phyloP scores from a whole-genome alignment of 345 rosid species.

The Eutrema heterophyllum region DNA sequence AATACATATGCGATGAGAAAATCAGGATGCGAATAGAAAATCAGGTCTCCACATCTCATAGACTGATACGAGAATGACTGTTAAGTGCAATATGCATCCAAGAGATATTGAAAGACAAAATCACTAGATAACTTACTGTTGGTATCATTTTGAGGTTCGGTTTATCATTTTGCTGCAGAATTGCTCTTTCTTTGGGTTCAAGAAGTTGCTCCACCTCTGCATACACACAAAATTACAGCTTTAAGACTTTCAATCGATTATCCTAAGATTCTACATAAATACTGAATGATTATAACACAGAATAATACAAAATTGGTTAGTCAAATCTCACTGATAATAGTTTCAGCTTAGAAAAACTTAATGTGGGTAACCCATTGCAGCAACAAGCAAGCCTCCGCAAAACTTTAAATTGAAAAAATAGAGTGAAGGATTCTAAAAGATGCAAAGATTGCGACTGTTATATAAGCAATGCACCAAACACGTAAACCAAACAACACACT shows the following conservation, averaged over 20 bases:
- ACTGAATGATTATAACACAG: not conserved
- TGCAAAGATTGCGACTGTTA: conserved; percentile 60
- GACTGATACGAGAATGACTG: not conserved
- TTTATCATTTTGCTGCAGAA: conserved; percentile 55
- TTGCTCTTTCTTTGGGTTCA: conserved; percentile 64
- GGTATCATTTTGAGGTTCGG: conserved; percentile 47
- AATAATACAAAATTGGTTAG: not conserved
- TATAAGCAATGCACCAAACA: conserved; percentile 83
- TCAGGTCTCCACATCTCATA: conserved; percentile 85
- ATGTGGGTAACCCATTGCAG: conserved; percentile 49
- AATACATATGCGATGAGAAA: conserved; percentile 98
- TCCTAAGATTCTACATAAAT: not conserved
- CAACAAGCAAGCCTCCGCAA: not conserved
- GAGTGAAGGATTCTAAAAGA: conserved; percentile 53
- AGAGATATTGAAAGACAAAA: not conserved
- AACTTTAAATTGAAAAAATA: conserved; percentile 36
- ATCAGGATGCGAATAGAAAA: conserved; percentile 94
- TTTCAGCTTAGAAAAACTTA: too few relatives aligned
- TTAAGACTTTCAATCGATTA: not conserved
- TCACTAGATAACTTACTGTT: conserved; percentile 28
- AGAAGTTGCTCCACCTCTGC: conserved; percentile 73
- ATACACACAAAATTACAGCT: not conserved
- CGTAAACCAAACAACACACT: conserved; percentile 52
- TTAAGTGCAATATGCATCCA: not conserved
- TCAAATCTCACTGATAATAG: not conserved